Percentiles rank a stretch among this genome's conserved stretches.
phyloP scores from a whole-genome alignment of 345 rosid species.

The Clarkia xantiana region DNA sequence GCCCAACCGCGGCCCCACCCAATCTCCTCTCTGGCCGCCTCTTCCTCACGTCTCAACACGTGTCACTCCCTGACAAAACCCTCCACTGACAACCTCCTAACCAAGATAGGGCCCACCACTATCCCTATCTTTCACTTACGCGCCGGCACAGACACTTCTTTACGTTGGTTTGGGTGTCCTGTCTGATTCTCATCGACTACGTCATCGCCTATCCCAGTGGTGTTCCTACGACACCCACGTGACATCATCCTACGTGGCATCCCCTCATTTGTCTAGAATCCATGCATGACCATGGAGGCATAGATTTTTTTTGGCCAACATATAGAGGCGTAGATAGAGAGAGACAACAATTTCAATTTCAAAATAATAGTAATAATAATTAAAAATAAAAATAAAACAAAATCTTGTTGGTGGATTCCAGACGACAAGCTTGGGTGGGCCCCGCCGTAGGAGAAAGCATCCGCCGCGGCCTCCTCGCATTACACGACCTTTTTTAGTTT shows the following conservation, averaged over 20 bases:
- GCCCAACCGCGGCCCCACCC: no score
- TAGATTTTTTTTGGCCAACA: no score
- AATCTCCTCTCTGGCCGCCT: conserved; percentile 10
- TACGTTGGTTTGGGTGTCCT: no score
- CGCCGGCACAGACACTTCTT: no score
- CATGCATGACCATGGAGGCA: no score
- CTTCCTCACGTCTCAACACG: conserved; percentile 13
- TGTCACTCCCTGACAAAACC: neutral
- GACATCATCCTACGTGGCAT: conserved; percentile 8
- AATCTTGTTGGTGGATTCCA: conserved; percentile 35
- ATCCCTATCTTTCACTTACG: no score
- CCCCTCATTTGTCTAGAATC: neutral
- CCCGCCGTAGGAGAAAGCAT: conserved; percentile 24
- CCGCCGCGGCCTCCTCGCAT: conserved; percentile 29
- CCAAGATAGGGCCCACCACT: no score
- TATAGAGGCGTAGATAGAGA: no score
- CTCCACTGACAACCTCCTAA: no score
- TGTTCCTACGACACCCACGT: conserved; percentile 14
- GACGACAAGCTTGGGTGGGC: conserved; percentile 21
- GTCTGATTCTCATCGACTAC: conserved; percentile 10
- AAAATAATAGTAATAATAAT: no score
- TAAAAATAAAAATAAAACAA: conserved; percentile 7
- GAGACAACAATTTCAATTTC: no score
- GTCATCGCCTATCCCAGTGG: neutral
- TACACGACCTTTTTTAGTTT: neutral